Evolutionary conservation across 257 asterid genomes (phyloP), one percentile per base, ranked within the genome.

Genomic region (Misopates orontium): DNA sequence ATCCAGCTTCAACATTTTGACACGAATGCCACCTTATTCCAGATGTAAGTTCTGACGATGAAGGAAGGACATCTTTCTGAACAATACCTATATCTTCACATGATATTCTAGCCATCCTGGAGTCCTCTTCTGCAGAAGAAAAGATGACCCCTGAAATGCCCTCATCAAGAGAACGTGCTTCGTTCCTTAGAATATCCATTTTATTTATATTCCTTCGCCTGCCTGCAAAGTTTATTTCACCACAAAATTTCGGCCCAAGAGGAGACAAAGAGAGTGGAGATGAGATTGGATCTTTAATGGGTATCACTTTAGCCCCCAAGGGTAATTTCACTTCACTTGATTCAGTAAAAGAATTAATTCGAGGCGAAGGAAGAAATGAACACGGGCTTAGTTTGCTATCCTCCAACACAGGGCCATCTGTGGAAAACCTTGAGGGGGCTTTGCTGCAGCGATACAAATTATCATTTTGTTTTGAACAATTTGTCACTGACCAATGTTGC

Each of bases 381-480:
- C 65, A 72, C 4, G 66, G 64, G 67, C 44, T 24, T 54, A 69
- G 69, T 40, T 80, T 89, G 70, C 75, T 75, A 41, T 79, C 83
- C 69, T 77, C 82, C 60, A 86, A 75, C 53, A 89, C 60, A 69
- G 92, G 96, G 48, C 95, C 95, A 69, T 89, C 96, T 0, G 91
- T 79, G 50, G 81, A 74, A 65, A 79, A 53, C 0, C 56, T 15
- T 32, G 89, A 68, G 57, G 73, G 66, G 48, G 48, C 55, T 73
- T 72, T 73, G 51, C 72, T 44, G 71, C 40, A 45, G 64, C 67
- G 61, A 53, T 63, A 55, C 70, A 74, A 52, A 49, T 72, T 28
- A 23, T 64, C 77, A 65, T 62, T 71, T 72, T 48, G 69, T 51
- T 71, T 83, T 10, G 79, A 40, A 64, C 66, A 59, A 54, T 62